phyloP scores from a whole-genome alignment of 2,329 filamentous ascomycete genomes.

The Alternaria brassicicola region DNA sequence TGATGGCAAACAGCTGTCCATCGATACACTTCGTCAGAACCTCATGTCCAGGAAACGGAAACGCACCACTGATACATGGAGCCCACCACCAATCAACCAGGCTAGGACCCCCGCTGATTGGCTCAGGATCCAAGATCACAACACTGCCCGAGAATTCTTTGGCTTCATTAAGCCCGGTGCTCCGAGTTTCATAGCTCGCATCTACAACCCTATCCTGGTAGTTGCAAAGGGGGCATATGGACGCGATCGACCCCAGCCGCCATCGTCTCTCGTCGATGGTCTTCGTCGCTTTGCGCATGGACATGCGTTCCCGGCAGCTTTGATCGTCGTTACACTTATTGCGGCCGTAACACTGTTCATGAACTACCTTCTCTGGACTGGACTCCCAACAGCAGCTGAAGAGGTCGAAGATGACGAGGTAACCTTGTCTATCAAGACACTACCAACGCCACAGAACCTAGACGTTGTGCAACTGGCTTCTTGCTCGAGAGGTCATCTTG shows the following conservation, averaged over 20 bases:
- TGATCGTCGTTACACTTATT: constrained; percentile 67
- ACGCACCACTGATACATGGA: constrained; percentile 27
- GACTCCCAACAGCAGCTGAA: constrained; percentile 54
- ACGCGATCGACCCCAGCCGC: constrained; percentile 57
- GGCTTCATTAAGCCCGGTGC: constrained; percentile 74
- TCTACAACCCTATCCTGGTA: constrained; percentile 77
- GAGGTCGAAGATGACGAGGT: constrained; percentile 58
- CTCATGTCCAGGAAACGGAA: constrained; percentile 30
- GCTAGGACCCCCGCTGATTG: constrained; percentile 77
- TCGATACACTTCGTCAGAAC: constrained; percentile 28
- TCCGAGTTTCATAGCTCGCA: constrained; percentile 73
- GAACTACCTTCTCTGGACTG: constrained; percentile 75
- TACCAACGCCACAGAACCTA: constrained; percentile 68
- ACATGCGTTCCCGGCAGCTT: constrained; percentile 71
- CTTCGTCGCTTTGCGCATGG: constrained; percentile 59
- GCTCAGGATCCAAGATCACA: constrained; percentile 78
- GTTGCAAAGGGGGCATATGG: constrained; percentile 73
- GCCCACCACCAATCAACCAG: constrained; percentile 69
- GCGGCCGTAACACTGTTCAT: constrained; percentile 72
- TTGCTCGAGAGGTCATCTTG: constrained; percentile 67
- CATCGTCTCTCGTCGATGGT: constrained; percentile 61
- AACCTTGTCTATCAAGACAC: constrained; percentile 64
- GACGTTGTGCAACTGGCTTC: constrained; percentile 71
- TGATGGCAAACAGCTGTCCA: constrained; percentile 50
- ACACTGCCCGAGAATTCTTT: constrained; percentile 77